Evolutionary conservation across 2,329 filamentous ascomycete species (phyloP), one percentile per base, ranked within the genome.

Genomic region (Phyllosticta citrichinensis): DNA sequence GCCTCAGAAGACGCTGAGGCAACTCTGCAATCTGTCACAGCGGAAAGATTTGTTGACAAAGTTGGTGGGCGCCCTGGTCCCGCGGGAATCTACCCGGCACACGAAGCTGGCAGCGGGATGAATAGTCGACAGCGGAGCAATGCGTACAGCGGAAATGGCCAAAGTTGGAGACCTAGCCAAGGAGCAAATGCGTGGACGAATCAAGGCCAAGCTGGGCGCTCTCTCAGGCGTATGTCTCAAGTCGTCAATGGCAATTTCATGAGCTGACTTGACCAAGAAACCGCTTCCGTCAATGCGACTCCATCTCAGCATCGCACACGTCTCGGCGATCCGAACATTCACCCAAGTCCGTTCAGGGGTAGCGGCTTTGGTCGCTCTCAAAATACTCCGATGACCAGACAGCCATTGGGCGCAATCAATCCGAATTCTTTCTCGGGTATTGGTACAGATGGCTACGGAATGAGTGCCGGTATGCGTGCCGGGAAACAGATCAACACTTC

Each of bases 1-100:
- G 82, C 82, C 20, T 80, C 80, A 2, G 77, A 84, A 56, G 71
- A 74, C 59, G 73, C 69, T 22, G 70, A 72, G 52, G 62, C 66
- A 9, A 65, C 72, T 2, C 51, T 73, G 3, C 33, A 58, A 24
- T 62, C 60, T 25, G 67, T 64, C 25, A 65, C 66, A 8, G 65
- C 65, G n/a, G 69, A 73, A 52, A 68, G 67, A 8, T 70, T 50
- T 35, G 60, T 55, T 65, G 67, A 56, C 66, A 67, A n/a, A 12
- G 35, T 19, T 60, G 64, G 71, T 52, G 64, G 65, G 5, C 71
- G 68, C 56, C 69, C 68, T 22, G 66, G 65, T 14, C 68, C 17
- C 19, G 19, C 12, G 2, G 30, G 24, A 35, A 14, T 57, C 2
- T 24, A 55, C 12, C 30, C 25, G 8, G 20, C 11, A 5, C 33